phyloP scores from a whole-genome alignment of 331 rosid genomes.

The Dryas integrifolia region DNA sequence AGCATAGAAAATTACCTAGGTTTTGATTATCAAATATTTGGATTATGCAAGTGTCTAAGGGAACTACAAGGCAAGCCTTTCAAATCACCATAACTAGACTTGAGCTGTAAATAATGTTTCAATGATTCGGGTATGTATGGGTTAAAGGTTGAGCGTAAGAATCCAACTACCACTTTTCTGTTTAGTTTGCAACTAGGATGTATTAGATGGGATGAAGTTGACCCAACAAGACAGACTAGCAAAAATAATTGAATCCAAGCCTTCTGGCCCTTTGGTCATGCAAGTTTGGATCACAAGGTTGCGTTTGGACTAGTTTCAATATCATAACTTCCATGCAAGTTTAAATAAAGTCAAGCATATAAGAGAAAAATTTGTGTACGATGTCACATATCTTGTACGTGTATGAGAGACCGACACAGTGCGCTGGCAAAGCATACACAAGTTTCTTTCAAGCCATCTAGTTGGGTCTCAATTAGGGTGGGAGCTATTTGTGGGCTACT shows the following conservation, averaged over 20 bases:
- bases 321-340: not conserved
- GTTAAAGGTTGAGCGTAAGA: constrained; percentile 6
- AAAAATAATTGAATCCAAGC: not conserved
- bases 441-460: too few relatives aligned
- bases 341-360: not conserved
- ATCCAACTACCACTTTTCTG: constrained; percentile 20
- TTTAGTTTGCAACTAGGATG: constrained; percentile 7
- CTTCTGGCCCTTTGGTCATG: not conserved
- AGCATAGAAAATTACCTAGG: not conserved
- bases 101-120: not conserved
- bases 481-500: too few relatives aligned
- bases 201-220: constrained; percentile 6
- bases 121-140: not conserved
- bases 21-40: not conserved
- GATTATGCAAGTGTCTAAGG: too few relatives aligned
- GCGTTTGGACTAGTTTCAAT: not conserved
- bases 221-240: not conserved
- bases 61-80: too few relatives aligned
- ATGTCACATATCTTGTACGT: too few relatives aligned
- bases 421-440: too few relatives aligned
- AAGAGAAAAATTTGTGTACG: not conserved
- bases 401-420: too few relatives aligned
- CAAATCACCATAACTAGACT: not conserved
- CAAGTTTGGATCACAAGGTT: not conserved
- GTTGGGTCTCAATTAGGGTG: too few relatives aligned